A percentile compares a stretch with the other conserved stretches of the same genome.
These are phyloP conservation scores for Anethum foeniculum DNA, from an alignment of 140 eudicot genomes.

Conservation along the genomic window DNA sequence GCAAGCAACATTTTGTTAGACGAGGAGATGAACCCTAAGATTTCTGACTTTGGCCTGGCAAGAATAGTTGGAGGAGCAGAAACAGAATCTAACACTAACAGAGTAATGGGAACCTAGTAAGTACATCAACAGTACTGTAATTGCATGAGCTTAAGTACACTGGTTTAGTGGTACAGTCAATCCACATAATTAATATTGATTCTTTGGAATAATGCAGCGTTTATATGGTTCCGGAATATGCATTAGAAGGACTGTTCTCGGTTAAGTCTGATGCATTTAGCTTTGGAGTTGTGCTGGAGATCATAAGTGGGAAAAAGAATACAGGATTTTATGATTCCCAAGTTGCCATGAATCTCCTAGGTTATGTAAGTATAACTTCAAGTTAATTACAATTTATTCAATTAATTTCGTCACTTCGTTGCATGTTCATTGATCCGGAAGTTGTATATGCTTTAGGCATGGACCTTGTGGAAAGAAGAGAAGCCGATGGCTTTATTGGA, in stretches of 20 bases:
- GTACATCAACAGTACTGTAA: background rate
- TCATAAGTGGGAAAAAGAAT: too few relatives aligned
- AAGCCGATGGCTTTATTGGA: conserved; percentile 36
- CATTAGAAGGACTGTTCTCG: too few relatives aligned
- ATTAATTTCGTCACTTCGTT: background rate
- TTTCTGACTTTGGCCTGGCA: conserved; percentile 8
- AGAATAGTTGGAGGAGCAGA: conserved; percentile 1
- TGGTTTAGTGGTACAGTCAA: background rate
- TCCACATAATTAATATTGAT: background rate
- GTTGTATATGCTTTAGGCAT: conserved; percentile 24
- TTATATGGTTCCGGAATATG: conserved; percentile 47
- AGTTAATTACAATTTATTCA: background rate
- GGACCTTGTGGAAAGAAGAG: conserved; percentile 49
- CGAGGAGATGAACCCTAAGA: conserved; percentile 2
- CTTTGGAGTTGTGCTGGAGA: too few relatives aligned
- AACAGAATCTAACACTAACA: background rate
- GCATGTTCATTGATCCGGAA: background rate
- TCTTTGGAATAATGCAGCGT: conserved; percentile 25
- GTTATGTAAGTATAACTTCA: too few relatives aligned
- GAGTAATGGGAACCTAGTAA: conserved; percentile 4
- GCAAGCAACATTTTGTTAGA: conserved; percentile 6
- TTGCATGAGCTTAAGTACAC: background rate
- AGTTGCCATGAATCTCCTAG: too few relatives aligned
- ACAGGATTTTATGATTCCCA: too few relatives aligned
- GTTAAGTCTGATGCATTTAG: too few relatives aligned